Conservation (phyloP, 176 grass and related monocot species). For the Oryza rufipogon region DNA sequence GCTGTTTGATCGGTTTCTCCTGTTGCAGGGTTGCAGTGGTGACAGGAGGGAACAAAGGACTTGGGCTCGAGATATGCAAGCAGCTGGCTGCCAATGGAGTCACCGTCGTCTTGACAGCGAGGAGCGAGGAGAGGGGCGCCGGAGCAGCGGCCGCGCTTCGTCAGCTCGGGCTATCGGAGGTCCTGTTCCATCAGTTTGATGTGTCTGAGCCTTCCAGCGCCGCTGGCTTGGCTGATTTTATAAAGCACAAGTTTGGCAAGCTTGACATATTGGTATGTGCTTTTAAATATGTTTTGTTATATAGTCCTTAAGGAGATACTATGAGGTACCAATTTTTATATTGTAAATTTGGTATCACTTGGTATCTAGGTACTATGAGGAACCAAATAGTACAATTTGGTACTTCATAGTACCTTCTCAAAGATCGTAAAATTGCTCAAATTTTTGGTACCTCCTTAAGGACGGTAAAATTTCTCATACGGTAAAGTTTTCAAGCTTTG, state of each 20-base stretch:
- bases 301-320: too few species aligned
- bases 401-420: too few species aligned
- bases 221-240: constrained; percentile 32
- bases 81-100: constrained; percentile 36
- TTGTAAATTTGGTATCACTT: too few species aligned
- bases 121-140: constrained; percentile 40
- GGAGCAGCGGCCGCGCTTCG: constrained; percentile 33
- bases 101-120: constrained; percentile 50
- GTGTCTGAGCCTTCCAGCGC: constrained; percentile 33
- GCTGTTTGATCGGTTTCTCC: not conserved
- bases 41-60: constrained; percentile 55
- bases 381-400: too few species aligned
- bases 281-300: not conserved
- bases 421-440: too few species aligned
- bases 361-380: too few species aligned
- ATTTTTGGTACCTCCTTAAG: too few species aligned
- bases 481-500: too few species aligned
- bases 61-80: constrained; percentile 55
- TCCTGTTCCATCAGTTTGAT: constrained; percentile 51
- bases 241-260: constrained; percentile 37
- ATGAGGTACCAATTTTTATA: too few species aligned
- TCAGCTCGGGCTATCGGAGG: not conserved
- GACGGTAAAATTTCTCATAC: too few species aligned
- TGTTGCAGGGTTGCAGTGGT: constrained; percentile 28
- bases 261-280: constrained; percentile 39